Base-by-base conservation (phyloP, 176 grass and related monocot genomes). In the Oryza australiensis region DNA sequence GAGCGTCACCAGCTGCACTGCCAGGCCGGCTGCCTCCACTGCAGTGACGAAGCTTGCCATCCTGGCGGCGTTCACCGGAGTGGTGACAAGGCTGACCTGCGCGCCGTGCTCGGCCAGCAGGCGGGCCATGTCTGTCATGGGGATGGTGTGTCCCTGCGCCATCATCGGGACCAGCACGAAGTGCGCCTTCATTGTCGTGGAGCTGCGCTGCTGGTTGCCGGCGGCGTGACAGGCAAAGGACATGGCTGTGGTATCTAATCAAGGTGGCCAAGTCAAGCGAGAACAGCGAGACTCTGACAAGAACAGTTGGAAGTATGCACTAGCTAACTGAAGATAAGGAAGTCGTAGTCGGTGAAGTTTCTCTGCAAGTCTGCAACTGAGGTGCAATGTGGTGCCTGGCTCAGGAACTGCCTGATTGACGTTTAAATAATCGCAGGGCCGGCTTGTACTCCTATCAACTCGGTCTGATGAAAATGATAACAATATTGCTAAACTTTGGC, bases 121-220 rank as follows among this genome's bases (percentile, higher is more conserved):
- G 66, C 64, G 66, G 0, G 87, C 93, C 89, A 94, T 86, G 82
- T 90, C 89, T 4, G 69, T 80, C 93, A 94, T 94, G 3, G 89
- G 93, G 51, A 94, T 94, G 49, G 62, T 86, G 63, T 94, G 93
- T 18, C 89, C 93, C 73, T 87, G 89, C 23, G 84, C 84, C 89
- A 94, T 83, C 49, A 92, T 2, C 0, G 89, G 93, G 15, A 94
- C 82, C 15, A 92, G 62, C 26, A 92, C 68, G 29, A 89, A 92
- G 65, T 92, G 87, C 32, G 73, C 27, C 49, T 18, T 51, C 15
- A 11, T n/a, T 7, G 12, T n/a, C 7, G 7, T 57, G 16, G 53
- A 57, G 7, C 20, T 0, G 53, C 1, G 20, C 20, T 30, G 1
- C 27, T 1, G 22, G 48, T 37, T 68, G 24, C 62, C 3, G 75